Evolutionary conservation across 2,329 filamentous ascomycete genomes (phyloP).

Genomic region (Plectosphaerella cucumerina): DNA sequence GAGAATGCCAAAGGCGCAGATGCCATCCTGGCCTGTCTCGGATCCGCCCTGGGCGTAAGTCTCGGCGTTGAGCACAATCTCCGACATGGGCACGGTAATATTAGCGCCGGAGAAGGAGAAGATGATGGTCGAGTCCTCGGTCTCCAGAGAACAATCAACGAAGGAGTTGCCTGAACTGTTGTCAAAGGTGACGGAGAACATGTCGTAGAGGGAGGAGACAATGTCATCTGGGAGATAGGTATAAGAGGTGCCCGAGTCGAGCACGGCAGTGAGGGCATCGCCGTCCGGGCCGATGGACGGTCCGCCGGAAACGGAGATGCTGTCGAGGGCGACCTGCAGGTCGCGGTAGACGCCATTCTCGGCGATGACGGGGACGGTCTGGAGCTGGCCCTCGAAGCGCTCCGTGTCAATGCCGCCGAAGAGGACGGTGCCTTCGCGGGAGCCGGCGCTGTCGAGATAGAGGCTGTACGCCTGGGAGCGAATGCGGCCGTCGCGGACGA

Average conservation of each 20-base stretch:
- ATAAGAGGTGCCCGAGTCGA: constrained; percentile 67
- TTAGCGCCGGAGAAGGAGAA: constrained; percentile 35
- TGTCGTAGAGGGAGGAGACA: constrained; percentile 49
- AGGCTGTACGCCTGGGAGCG: constrained; percentile 63
- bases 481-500: constrained; percentile 60
- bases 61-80: constrained; percentile 45
- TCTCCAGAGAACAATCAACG: constrained; percentile 52
- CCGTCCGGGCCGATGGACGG: background rate
- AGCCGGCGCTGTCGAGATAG: constrained; percentile 45
- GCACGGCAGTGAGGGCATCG: constrained; percentile 45
- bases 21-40: constrained; percentile 35
- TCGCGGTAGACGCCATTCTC: background rate
- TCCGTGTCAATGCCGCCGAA: constrained; percentile 71
- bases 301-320: background rate
- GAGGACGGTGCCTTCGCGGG: constrained; percentile 62
- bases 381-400: constrained; percentile 58
- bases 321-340: background rate
- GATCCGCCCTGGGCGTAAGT: background rate
- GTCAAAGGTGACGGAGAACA: constrained; percentile 45
- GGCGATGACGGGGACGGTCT: constrained; percentile 51
- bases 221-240: constrained; percentile 61
- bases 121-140: constrained; percentile 28
- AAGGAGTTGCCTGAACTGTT: constrained; percentile 51
- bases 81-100: constrained; percentile 53
- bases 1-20: constrained; percentile 61